Evolutionary conservation across 108 stramenopile genomes (phyloP).

Genomic region (Discostella stelligeroides): DNA sequence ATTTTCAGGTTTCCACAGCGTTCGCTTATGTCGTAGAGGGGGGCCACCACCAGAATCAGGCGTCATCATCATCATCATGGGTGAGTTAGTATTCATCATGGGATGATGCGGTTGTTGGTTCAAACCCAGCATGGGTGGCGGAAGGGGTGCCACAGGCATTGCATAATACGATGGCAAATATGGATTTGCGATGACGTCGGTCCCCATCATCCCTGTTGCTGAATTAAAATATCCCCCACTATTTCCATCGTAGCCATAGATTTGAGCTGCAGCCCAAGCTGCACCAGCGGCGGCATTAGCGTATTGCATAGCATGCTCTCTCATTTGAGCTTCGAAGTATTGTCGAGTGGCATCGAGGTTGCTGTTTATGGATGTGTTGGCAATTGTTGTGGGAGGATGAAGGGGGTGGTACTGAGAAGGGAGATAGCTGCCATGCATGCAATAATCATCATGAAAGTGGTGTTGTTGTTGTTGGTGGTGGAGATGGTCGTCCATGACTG

Average conservation of each 20-base stretch:
- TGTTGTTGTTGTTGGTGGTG: too few relatives aligned
- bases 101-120: too few relatives aligned
- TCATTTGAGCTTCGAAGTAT: slow-evolving; percentile 79
- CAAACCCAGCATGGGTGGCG: neutral
- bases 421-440: neutral
- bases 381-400: neutral
- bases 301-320: slow-evolving; percentile 83
- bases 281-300: slow-evolving; percentile 86
- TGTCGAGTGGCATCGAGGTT: slow-evolving; percentile 48
- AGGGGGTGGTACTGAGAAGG: too few relatives aligned
- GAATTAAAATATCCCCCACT: too few relatives aligned
- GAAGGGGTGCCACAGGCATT: neutral
- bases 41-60: neutral
- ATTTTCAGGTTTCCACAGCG: slow-evolving; percentile 31
- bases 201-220: too few relatives aligned
- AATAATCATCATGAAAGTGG: neutral
- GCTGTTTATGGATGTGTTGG: neutral
- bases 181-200: neutral
- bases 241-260: slow-evolving; percentile 7
- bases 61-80: neutral
- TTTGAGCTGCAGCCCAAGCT: slow-evolving; percentile 76
- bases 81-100: neutral
- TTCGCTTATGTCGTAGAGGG: slow-evolving; percentile 25
- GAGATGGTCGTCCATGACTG: neutral
- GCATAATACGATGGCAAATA: slow-evolving; percentile 1